Evolutionary conservation across 2,329 filamentous ascomycete species (phyloP), one percentile per base, ranked within the genome.

Genomic region (Epicoccum sorghinum): DNA sequence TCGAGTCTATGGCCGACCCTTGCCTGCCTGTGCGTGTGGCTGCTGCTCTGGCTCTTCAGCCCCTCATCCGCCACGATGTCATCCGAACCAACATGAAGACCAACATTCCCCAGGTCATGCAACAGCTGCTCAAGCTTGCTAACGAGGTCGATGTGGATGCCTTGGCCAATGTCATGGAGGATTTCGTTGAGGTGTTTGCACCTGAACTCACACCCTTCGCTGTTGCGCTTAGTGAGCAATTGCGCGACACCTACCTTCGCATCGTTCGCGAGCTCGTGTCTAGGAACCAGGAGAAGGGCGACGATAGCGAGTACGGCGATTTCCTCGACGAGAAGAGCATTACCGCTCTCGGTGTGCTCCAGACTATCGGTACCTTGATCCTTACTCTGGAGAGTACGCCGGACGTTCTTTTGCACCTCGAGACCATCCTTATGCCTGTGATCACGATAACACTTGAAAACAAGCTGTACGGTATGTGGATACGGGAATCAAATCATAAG

Each of bases 121-220:
- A 98, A 78, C 93, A 99, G 77, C 83, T 99, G 12, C 83, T 99
- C 49, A 98, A 98, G 79, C 81, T 99, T 52, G 93, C 95, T 25
- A 99, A 99, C 71, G 95, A 99, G 77, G 95, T 96, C 54, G 95
- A 99, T 71, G 93, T 99, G 42, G 95, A 99, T 75, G 93, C 95
- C 4, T 82, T 99, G 36, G 93, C 95, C 22, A 98, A 98, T 69
- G 95, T 99, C 35, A 99, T 99, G 95, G 95, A 99, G 77, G 95
- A 99, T 71, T 99, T 99, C 71, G 95, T 99, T 40, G 95, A 99
- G 75, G 93, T 98, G 2, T 99, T 99, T 71, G 93, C 95, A n/a
- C 85, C 91, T 3, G 95, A 99, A 74, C 83, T 99, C 41, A 98
- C 95, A 5, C 95, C 95, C 3, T 99, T 99, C 68, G 95, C 95